Percentiles rank a stretch among this genome's conserved stretches.
Conservation (phyloP, 2,329 filamentous ascomycete species). For the Rhynchosporium agropyri region DNA sequence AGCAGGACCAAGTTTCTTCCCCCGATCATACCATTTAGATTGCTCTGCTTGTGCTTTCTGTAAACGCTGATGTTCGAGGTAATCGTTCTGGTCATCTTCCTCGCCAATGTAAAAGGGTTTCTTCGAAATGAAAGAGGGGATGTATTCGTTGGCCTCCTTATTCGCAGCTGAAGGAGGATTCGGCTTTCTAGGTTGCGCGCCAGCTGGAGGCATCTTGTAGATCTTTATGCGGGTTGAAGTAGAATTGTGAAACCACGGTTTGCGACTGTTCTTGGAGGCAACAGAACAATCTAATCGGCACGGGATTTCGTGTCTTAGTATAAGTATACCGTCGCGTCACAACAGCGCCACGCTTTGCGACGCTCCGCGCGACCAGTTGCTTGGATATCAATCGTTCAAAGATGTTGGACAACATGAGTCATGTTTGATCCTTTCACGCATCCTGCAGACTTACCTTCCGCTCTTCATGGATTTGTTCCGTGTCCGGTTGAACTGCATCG, state of each 20-base stretch:
- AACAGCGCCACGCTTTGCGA: neutral
- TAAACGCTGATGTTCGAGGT: slow-evolving; percentile 92
- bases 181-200: slow-evolving; percentile 41
- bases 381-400: neutral
- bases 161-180: slow-evolving; percentile 49
- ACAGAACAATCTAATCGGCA: slow-evolving; percentile 12
- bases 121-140: slow-evolving; percentile 96
- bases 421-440: slow-evolving; percentile 8
- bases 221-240: slow-evolving; percentile 2
- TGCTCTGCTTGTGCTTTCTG: slow-evolving; percentile 66
- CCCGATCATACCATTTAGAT: slow-evolving; percentile 91
- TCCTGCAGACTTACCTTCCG: slow-evolving; percentile 15
- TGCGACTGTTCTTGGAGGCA: slow-evolving; percentile 11
- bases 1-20: slow-evolving; percentile 79
- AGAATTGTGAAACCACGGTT: neutral
- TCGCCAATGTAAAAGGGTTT: slow-evolving; percentile 92
- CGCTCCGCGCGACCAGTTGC: neutral
- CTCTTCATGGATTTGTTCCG: slow-evolving; percentile 73
- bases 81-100: slow-evolving; percentile 78
- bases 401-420: slow-evolving; percentile 17
- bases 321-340: slow-evolving; percentile 6
- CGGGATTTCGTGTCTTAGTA: slow-evolving; percentile 18
- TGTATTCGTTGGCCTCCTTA: slow-evolving; percentile 98
- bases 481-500: slow-evolving; percentile 91
- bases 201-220: slow-evolving; percentile 46